Base-by-base conservation (phyloP, 176 grass and related monocot species). In the Phoenix roebelenii region DNA sequence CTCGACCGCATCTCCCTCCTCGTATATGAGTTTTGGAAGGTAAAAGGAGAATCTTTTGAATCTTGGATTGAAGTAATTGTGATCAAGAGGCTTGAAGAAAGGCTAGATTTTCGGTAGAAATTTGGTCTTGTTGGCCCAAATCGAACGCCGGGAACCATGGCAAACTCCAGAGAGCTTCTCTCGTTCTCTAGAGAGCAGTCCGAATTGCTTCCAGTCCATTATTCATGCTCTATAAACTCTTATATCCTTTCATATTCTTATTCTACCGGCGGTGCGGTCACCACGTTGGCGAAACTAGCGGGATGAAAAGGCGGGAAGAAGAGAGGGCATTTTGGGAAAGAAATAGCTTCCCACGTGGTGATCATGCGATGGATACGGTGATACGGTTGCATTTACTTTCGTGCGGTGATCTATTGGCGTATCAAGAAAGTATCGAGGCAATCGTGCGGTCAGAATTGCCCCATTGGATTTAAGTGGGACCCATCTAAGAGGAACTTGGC, bases 1-100 rank as follows among this genome's bases (percentile, higher is more conserved):
- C 19, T 19, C 22, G 32, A 23, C 26, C 0, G 15, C 16, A 22
- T 54, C 25, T 70, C 56, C 19, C 39, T 23, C 22, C 4, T 49
- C 6, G 10, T 44, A 9, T 12, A 44, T 12, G 35, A 12, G 12
- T 44, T 14, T 14, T 26, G 3, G 7, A 48, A 58, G 25, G 52
- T 5, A 30, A 63, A 61, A 26, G 57, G 22, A 51, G 15, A 20
- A 26, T 52, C 15, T 55, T 63, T 72, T 51, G 25, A 29, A 49
- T 16, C 20, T 29, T 20, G 16, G 22, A 48, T 22, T 22, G 15
- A 69, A 24, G 12, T 12, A 57, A 23, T 30, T 56, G 52, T 4
- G 54, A 23, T 20, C n/a, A n/a, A 69, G 19, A 48, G 18, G 30
- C 18, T 57, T 25, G 53, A 69, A 57, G 29, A 57, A 49, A 64